These are phyloP conservation scores for Furcasterigmium sp. DNA, from an alignment of 2,329 filamentous ascomycete species.

Conservation along the genomic window DNA sequence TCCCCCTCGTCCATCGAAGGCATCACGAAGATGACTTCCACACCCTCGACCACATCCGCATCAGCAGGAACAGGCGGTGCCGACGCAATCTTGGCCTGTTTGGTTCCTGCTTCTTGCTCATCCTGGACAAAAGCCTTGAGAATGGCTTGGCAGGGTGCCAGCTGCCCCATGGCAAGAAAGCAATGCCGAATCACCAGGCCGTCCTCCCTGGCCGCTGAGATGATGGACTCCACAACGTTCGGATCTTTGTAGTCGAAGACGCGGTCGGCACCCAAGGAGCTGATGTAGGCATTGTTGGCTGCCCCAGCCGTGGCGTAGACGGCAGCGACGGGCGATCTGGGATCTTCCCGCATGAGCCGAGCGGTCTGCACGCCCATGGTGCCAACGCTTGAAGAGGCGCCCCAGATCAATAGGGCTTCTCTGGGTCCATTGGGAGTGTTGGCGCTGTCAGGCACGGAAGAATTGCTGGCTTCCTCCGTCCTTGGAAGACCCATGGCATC, in stretches of 20 bases:
- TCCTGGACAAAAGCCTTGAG: slow-evolving; percentile 23
- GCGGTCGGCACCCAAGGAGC: slow-evolving; percentile 26
- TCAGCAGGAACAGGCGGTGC: slow-evolving; percentile 26
- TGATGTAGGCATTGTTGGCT: slow-evolving; percentile 26
- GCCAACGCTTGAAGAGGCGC: background rate
- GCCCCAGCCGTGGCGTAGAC: slow-evolving; percentile 35
- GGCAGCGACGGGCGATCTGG: slow-evolving; percentile 23
- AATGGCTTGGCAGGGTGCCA: slow-evolving; percentile 28
- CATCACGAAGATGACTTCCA: slow-evolving; percentile 31
- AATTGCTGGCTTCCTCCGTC: slow-evolving; percentile 8
- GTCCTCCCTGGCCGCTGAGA: slow-evolving; percentile 26
- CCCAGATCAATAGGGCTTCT: slow-evolving; percentile 30
- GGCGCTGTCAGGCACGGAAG: background rate
- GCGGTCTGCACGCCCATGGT: slow-evolving; percentile 11
- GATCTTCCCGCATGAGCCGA: slow-evolving; percentile 26
- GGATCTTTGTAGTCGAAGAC: slow-evolving; percentile 35
- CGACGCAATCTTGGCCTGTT: slow-evolving; percentile 26
- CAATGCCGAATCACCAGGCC: slow-evolving; percentile 30
- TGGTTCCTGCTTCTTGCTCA: background rate
- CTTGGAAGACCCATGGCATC: slow-evolving; percentile 27
- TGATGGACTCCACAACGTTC: slow-evolving; percentile 22
- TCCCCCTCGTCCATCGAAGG: slow-evolving; percentile 26
- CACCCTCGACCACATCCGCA: slow-evolving; percentile 19
- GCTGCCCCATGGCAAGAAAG: slow-evolving; percentile 33
- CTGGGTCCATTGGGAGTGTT: slow-evolving; percentile 3